Percentiles rank a stretch among this genome's conserved stretches.
These are phyloP conservation scores for Cinnamomum chago DNA, from an alignment of 164 flowering plant genomes.

Conservation along the genomic window DNA sequence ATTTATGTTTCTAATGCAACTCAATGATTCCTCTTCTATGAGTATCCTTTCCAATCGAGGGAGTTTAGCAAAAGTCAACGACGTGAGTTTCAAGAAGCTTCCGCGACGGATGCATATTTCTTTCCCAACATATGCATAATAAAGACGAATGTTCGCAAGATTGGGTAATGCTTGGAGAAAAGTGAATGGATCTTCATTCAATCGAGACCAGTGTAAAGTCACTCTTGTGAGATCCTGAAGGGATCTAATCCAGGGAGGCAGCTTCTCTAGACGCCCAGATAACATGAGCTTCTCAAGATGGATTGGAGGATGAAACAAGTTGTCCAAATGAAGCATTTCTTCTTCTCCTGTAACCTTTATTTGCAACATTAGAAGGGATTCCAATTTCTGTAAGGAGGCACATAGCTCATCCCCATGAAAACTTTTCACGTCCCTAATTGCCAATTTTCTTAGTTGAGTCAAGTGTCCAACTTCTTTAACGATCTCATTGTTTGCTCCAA, in stretches of 20 bases:
- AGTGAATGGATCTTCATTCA: background rate
- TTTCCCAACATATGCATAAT: background rate
- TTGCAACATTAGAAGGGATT: background rate
- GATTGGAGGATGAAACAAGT: background rate
- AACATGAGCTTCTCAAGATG: slow-evolving; percentile 28
- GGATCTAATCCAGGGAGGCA: slow-evolving; percentile 30
- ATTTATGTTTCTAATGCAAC: background rate
- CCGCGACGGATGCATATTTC: background rate
- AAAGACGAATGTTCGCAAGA: background rate
- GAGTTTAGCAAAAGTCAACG: no score
- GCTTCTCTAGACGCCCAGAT: slow-evolving; percentile 19
- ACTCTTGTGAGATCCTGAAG: slow-evolving; percentile 23
- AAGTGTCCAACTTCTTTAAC: background rate
- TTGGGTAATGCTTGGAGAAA: background rate
- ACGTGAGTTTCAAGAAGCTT: background rate
- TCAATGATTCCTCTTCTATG: background rate
- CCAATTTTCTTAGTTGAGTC: background rate
- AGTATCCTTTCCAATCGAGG: background rate
- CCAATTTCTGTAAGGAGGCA: background rate
- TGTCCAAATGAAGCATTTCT: background rate
- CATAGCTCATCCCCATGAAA: background rate
- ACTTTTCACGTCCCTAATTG: background rate
- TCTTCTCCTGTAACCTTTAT: background rate
- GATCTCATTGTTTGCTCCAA: background rate
- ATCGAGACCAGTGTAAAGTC: background rate